Conservation (phyloP, 495 filamentous ascomycete species). For the Hypoxylon subgilvum region DNA sequence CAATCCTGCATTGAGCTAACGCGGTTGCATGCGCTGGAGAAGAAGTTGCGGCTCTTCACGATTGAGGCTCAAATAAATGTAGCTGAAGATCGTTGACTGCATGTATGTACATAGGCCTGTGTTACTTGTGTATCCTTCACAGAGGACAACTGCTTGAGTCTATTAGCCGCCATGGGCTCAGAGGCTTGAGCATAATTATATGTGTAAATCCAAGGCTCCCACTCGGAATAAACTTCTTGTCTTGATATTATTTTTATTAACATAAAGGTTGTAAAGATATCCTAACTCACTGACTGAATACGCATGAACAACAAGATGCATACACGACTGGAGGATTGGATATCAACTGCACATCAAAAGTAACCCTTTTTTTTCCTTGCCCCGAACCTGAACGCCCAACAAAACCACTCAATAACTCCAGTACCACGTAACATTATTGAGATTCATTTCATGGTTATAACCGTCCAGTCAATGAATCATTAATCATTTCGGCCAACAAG, state of each 20-base stretch:
- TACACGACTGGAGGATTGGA: no score
- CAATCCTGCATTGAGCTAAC: conserved; percentile 10
- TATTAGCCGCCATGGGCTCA: no score
- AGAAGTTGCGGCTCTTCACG: conserved; percentile 18
- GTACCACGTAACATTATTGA: background rate
- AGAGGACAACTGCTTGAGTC: no score
- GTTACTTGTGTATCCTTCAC: background rate
- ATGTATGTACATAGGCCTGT: no score
- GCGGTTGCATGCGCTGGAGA: background rate
- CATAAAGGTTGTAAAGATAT: background rate
- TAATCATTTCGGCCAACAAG: background rate
- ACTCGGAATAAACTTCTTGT: no score
- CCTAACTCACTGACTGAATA: conserved; percentile 4
- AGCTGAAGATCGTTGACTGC: no score
- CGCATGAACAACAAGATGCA: no score
- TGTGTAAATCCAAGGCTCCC: no score
- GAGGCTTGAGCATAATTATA: no score
- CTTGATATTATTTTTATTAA: no score
- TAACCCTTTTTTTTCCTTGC: conserved; percentile 8
- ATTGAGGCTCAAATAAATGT: conserved; percentile 24
- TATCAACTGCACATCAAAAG: conserved; percentile 27
- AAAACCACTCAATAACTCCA: conserved; percentile 12
- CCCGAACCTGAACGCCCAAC: conserved; percentile 11
- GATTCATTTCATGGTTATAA: conserved; percentile 1
- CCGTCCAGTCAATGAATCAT: conserved; percentile 8